Base-by-base conservation (phyloP, 495 filamentous ascomycete species). In the Penicillium verhagenii region DNA sequence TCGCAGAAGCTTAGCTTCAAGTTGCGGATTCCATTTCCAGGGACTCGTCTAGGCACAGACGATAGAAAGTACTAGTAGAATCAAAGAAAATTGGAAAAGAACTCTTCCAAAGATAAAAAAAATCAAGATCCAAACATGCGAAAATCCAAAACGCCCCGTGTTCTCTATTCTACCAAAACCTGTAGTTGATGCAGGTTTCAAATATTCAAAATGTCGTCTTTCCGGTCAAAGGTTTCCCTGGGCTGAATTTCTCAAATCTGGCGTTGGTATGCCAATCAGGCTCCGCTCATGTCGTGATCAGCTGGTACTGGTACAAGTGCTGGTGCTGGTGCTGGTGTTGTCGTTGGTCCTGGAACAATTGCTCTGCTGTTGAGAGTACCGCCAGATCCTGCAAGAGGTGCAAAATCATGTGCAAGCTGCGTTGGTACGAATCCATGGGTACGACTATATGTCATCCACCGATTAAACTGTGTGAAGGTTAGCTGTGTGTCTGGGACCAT, bases 391-490 rank as follows among this genome's bases (percentile, higher is more conserved):
- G 69, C 66, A 9, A 64, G 46, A 10, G 52, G 33, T 13, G 70
- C 65, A 29, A 67, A 62, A 13, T 59, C 59, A 16, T 48, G 35
- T 31, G 72, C 69, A 19, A 69, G 65, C 11, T 48, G 45, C 26
- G 42, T 45, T 45, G 42, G 42, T 26, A n/a, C 21, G 8, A 45
- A 45, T 26, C 18, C 18, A 11, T 16, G 10, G 18, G 16, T 14
- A 4, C 42, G 42, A 14, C 10, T 45, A 23, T 45, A 45, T 45
- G 52, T 66, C 11, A 76, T 67, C 75, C 75, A 79, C 9, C 73
- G 71, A 23, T 68, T 54, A 51, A 75, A 71, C 75, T 79, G 42
- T 14, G 50, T 45, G 10, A 39, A 14, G 10, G 9, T 23, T 16
- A 38, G 24, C 25, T 19, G 25, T 24, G 38, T 21, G 23, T 13